These are phyloP conservation scores for Lichtheimia ornata DNA, from an alignment of 371 early-diverging fungal species.

Conservation along the genomic window DNA sequence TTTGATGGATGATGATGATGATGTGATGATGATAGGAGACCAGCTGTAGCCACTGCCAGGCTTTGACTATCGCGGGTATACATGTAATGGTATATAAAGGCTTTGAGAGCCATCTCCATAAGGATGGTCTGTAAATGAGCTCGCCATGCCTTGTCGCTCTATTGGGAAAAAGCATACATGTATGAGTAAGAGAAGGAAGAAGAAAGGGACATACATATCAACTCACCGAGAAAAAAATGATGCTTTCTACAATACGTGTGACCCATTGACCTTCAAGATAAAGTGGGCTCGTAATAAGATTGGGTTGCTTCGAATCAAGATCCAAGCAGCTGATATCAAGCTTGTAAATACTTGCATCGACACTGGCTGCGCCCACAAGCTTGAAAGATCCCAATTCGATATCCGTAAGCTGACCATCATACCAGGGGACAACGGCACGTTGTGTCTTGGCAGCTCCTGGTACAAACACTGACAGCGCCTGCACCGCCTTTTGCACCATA, in stretches of 20 bases:
- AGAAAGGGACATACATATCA: background rate
- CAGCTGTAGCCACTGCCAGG: background rate
- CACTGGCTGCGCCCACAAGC: slow-evolving; percentile 32
- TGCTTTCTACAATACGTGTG: slow-evolving; percentile 32
- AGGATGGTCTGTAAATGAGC: slow-evolving; percentile 43
- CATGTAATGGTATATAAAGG: slow-evolving; percentile 42
- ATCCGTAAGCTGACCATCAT: slow-evolving; percentile 26
- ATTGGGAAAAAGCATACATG: background rate
- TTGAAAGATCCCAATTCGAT: slow-evolving; percentile 28
- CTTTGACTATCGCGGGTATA: slow-evolving; percentile 16
- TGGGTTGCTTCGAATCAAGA: slow-evolving; percentile 20
- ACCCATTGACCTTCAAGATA: slow-evolving; percentile 52
- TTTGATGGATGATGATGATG: background rate
- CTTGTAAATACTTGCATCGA: slow-evolving; percentile 39
- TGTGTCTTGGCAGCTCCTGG: slow-evolving; percentile 28
- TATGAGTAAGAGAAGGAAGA: background rate
- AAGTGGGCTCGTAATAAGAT: slow-evolving; percentile 39
- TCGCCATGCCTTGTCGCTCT: slow-evolving; percentile 30
- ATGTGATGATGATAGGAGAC: too few relatives aligned
- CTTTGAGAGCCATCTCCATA: slow-evolving; percentile 41
- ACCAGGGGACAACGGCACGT: slow-evolving; percentile 37
- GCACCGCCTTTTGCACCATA: slow-evolving; percentile 31
- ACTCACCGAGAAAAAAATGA: slow-evolving; percentile 33
- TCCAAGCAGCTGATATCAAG: slow-evolving; percentile 41
- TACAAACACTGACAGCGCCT: slow-evolving; percentile 39